A percentile compares a stretch with the other conserved stretches of the same genome.
phyloP scores from a whole-genome alignment of 2,329 filamentous ascomycete species.

The Botrytis cinerea region DNA sequence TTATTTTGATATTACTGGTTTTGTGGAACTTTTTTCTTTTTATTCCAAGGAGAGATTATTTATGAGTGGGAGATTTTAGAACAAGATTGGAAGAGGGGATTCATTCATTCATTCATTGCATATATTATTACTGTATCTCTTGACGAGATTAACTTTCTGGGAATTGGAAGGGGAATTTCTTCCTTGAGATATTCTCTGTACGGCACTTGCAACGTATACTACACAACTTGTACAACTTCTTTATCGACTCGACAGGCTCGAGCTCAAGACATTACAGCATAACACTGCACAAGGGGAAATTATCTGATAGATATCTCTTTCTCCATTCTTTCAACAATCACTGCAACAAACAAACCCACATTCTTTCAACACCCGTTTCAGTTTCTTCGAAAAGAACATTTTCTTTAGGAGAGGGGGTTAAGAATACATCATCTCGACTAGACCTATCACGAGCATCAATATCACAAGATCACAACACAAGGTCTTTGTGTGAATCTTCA shows the following conservation, averaged over 20 bases:
- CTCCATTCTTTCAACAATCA: background rate
- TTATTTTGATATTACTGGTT: background rate
- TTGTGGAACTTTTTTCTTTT: background rate
- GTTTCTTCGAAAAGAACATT: slow-evolving; percentile 5
- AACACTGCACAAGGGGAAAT: background rate
- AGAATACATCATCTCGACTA: slow-evolving; percentile 1
- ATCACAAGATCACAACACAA: background rate
- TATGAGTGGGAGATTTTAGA: background rate
- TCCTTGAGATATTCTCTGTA: background rate
- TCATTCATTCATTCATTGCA: background rate
- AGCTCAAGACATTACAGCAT: background rate
- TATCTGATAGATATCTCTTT: background rate
- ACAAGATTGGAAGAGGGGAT: background rate
- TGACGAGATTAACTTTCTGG: background rate
- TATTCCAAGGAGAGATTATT: background rate
- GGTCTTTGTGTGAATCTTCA: background rate
- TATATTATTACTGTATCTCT: slow-evolving; percentile 1
- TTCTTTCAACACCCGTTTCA: background rate
- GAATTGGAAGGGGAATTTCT: background rate
- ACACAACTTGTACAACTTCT: background rate
- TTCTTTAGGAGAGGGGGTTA: background rate
- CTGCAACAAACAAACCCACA: background rate
- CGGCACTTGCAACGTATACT: background rate
- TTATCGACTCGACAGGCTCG: background rate
- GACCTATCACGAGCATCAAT: background rate